Evolutionary conservation across 106 monocot genomes (phyloP), one percentile per base, ranked within the genome.

Genomic region (Triglochin maritima): DNA sequence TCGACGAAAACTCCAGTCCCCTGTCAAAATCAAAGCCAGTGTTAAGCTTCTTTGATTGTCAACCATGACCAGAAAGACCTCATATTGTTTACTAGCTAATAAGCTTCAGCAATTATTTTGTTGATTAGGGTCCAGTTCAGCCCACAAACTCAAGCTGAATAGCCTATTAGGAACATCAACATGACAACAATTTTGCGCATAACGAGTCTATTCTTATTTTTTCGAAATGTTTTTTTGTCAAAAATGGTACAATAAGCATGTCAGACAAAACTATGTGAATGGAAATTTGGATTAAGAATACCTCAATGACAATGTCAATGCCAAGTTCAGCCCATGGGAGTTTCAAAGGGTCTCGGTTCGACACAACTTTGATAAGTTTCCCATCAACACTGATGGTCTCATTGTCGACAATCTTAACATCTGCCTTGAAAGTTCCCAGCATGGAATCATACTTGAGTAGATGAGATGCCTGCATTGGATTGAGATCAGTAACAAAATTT

Each of bases 1-100:
- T 96, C 95, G 5, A 96, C 95, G 70, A 96, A 96, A n/a, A 96
- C 95, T 79, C 95, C 95, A 16, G 95, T 96, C 7, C 95, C 95
- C 95, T 96, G 57, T 8, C 17, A 57, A 15, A 57, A 10, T 46
- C n/a, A 29, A 29, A 29, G 29, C 29, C 29, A 29, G 29, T 29
- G 29, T 29, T 29, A 29, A 29, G 29, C 29, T 29, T 29, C 29
- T 29, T 29, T 29, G 29, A 29, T 29, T 29, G 29, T 29, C 29
- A 29, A 29, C 29, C 29, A 29, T 29, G 29, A 29, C 29, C 1
- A 29, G 29, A 29, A 29, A 29, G 29, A 17, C 14, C 63, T 43
- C 11, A 44, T 4, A 29, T 29, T 29, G 29, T 29, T 29, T 29
- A 29, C 29, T 29, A 29, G 0, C 29, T 29, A 29, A 29, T 29